phyloP scores from a whole-genome alignment of 169 alveolate species.

The Plasmodium fragile region DNA sequence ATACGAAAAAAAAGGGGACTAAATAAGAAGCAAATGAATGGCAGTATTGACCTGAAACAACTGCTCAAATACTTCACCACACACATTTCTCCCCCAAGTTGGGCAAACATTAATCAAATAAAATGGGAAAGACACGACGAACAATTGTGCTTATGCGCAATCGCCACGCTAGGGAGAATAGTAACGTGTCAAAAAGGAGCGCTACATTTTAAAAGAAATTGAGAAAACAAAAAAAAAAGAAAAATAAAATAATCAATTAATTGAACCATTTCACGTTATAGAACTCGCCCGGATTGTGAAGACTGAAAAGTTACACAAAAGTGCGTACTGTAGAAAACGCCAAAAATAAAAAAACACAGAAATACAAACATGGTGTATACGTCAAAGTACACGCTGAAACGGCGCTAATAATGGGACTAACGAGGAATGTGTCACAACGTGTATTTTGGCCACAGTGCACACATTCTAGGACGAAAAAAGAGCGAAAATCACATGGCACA shows the following conservation, averaged over 20 bases:
- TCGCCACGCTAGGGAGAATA: not conserved
- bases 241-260: not conserved
- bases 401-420: not conserved
- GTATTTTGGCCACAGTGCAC: not conserved
- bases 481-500: not conserved
- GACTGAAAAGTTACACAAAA: not conserved
- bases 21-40: not conserved
- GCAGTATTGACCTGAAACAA: not conserved
- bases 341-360: not conserved
- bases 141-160: not conserved
- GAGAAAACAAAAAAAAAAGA: not conserved
- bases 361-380: not conserved
- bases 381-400: not conserved
- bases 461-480: not conserved
- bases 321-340: not conserved
- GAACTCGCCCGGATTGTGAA: not conserved
- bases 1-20: not conserved
- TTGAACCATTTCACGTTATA: not conserved
- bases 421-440: not conserved
- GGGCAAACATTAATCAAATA: not conserved
- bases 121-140: not conserved
- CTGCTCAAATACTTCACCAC: not conserved
- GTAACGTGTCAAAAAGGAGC: not conserved
- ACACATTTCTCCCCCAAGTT: not conserved
- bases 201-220: slow-evolving; percentile 4